A percentile compares a stretch with the other conserved stretches of the same genome.
Evolutionary conservation across 2,329 filamentous ascomycete species (phyloP).

Genomic region (Claviceps lovelessii): DNA sequence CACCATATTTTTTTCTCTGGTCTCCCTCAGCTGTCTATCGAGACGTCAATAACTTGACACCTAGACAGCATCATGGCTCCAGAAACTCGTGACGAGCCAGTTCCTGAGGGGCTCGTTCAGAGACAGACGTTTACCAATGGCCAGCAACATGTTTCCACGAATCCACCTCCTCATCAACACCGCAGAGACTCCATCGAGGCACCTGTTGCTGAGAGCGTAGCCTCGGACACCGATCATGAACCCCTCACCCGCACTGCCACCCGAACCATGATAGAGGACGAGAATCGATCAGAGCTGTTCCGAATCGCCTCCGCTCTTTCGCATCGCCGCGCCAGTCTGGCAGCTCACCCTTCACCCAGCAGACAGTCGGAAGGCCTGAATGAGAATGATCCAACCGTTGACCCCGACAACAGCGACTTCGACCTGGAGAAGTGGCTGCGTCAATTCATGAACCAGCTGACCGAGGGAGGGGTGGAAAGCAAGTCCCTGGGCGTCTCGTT

Average conservation of each 20-base stretch:
- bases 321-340: conserved; percentile 16
- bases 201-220: background rate
- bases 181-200: background rate
- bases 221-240: background rate
- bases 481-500: conserved; percentile 47
- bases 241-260: conserved; percentile 4
- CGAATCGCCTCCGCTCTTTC: conserved; percentile 26
- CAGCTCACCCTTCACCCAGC: conserved; percentile 5
- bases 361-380: conserved; percentile 11
- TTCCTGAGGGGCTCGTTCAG: background rate
- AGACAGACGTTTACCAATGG: background rate
- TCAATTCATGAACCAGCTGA: conserved; percentile 26
- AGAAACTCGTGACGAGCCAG: background rate
- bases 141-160: background rate
- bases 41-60: background rate
- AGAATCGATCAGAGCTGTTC: conserved; percentile 23
- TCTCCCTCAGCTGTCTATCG: background rate
- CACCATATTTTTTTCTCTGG: background rate
- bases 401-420: conserved; percentile 25
- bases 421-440: conserved; percentile 28
- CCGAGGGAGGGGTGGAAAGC: conserved; percentile 39
- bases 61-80: background rate
- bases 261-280: conserved; percentile 16
- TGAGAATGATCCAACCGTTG: conserved; percentile 19
- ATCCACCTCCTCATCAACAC: background rate